Percentiles rank a stretch among this genome's conserved stretches.
Evolutionary conservation across 2,329 filamentous ascomycete genomes (phyloP).

Genomic region (Gnomoniopsis smithogilvyi): DNA sequence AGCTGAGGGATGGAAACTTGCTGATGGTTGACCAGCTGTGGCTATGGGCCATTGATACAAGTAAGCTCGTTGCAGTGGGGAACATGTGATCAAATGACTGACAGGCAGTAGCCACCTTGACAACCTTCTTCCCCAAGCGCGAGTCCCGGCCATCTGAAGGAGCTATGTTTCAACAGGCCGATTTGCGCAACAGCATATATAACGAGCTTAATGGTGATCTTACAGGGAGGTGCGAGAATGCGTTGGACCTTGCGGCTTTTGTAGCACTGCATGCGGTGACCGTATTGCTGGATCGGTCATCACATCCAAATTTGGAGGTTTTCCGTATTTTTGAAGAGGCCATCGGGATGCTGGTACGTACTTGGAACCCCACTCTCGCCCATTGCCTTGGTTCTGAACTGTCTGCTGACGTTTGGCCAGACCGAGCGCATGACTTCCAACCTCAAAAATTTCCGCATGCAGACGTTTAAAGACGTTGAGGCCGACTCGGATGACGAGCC

Average conservation of each 20-base stretch:
- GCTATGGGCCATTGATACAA: slow-evolving; percentile 55
- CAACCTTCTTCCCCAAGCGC: slow-evolving; percentile 54
- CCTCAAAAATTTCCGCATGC: slow-evolving; percentile 58
- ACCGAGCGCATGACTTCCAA: slow-evolving; percentile 61
- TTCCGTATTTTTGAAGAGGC: slow-evolving; percentile 66
- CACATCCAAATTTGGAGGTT: slow-evolving; percentile 59
- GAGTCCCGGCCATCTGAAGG: slow-evolving; percentile 54
- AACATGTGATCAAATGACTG: neutral
- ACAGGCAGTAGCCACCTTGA: slow-evolving; percentile 38
- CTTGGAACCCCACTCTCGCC: neutral
- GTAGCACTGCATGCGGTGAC: slow-evolving; percentile 60
- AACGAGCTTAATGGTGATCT: slow-evolving; percentile 64
- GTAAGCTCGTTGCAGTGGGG: slow-evolving; percentile 30
- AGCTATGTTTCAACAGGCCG: slow-evolving; percentile 56
- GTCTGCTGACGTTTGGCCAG: slow-evolving; percentile 29
- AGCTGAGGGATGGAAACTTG: slow-evolving; percentile 47
- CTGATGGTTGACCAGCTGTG: slow-evolving; percentile 68
- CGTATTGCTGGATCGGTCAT: slow-evolving; percentile 56
- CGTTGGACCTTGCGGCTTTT: slow-evolving; percentile 60
- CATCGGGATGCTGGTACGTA: slow-evolving; percentile 55
- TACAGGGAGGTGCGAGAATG: slow-evolving; percentile 59
- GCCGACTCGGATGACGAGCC: slow-evolving; percentile 34
- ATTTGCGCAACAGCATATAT: slow-evolving; percentile 61
- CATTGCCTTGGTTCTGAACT: neutral
- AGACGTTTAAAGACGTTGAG: slow-evolving; percentile 44